phyloP scores from a whole-genome alignment of 2,329 filamentous ascomycete genomes.

The Fusarium longipes region DNA sequence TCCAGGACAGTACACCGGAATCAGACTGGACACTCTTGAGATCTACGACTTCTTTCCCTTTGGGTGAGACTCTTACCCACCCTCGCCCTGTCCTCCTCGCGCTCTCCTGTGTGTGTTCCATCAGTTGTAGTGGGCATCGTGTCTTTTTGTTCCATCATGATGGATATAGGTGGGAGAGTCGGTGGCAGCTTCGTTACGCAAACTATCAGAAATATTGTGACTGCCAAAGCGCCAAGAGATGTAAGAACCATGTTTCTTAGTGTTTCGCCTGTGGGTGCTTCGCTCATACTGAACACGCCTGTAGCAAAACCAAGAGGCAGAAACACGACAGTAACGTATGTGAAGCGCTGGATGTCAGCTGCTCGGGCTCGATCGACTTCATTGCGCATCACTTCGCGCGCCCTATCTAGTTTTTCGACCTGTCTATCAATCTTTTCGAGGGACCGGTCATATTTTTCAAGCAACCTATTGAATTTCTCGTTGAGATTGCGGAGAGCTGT shows the following conservation, averaged over 20 bases:
- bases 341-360: background rate
- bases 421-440: background rate
- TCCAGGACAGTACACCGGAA: no score
- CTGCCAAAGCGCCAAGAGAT: background rate
- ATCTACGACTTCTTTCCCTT: no score
- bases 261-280: background rate
- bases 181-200: background rate
- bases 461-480: background rate
- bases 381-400: background rate
- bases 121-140: no score
- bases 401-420: fast-evolving
- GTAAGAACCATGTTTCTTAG: background rate
- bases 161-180: no score
- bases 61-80: no score
- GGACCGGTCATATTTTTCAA: background rate
- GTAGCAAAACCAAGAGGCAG: background rate
- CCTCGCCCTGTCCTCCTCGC: no score
- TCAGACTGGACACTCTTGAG: no score
- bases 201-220: background rate
- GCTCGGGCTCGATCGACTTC: background rate
- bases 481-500: background rate
- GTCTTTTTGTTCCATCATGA: no score
- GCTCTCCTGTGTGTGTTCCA: no score
- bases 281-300: background rate
- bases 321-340: background rate